Percentiles rank a stretch among this genome's conserved stretches.
Evolutionary conservation across 495 filamentous ascomycete genomes (phyloP).

Genomic region (Podospora conica): DNA sequence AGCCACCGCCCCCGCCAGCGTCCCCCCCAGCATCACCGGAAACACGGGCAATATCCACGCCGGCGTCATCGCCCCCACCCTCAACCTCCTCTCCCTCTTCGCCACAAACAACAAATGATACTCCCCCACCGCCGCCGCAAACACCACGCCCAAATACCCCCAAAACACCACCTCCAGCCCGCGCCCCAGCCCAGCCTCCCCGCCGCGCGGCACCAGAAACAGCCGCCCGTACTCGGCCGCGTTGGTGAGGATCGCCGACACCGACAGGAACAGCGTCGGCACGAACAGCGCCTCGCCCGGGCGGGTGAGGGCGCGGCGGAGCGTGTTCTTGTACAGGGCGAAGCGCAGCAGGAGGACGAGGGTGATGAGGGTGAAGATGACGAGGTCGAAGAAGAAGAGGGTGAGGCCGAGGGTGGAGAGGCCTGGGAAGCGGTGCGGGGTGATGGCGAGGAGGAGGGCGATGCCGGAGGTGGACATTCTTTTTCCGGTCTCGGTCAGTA

Average conservation of each 20-base stretch:
- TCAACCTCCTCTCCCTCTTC: conserved; percentile 30
- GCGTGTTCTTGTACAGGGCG: conserved; percentile 42
- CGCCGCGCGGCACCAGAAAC: conserved; percentile 34
- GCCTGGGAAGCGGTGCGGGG: conserved; percentile 54
- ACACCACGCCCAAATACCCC: conserved; percentile 42
- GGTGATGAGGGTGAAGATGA: conserved; percentile 51
- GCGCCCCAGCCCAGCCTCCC: conserved; percentile 33
- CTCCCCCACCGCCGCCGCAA: conserved; percentile 40
- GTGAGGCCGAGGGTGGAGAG: conserved; percentile 53
- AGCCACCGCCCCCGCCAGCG: conserved; percentile 38
- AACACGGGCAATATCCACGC: conserved; percentile 54
- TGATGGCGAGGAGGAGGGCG: conserved; percentile 52
- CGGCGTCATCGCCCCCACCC: conserved; percentile 40
- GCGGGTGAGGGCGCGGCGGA: conserved; percentile 52
- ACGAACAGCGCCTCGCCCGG: conserved; percentile 62
- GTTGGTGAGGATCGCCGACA: conserved; percentile 56
- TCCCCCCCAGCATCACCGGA: conserved; percentile 49
- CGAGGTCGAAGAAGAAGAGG: conserved; percentile 57
- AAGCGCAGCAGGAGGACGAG: conserved; percentile 52
- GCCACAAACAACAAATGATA: conserved; percentile 49
- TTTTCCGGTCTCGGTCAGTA: background rate
- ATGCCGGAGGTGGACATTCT: conserved; percentile 61
- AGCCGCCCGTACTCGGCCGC: conserved; percentile 49
- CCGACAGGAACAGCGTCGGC: conserved; percentile 58
- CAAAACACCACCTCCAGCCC: conserved; percentile 46